Conservation (phyloP, 441 rosid species). For the Aleurites moluccanus region DNA sequence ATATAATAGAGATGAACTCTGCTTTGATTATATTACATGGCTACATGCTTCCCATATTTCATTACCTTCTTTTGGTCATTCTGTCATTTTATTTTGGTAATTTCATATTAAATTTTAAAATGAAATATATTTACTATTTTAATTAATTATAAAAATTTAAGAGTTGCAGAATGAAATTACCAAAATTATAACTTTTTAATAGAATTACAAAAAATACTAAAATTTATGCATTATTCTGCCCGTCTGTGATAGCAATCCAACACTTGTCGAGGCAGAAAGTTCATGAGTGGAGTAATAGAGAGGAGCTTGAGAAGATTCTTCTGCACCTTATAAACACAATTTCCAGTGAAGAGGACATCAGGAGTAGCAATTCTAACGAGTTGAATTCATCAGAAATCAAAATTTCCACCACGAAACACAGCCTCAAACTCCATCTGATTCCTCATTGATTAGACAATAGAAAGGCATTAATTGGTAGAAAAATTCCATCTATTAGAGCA, state of each 20-base stretch:
- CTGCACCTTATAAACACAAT: constrained; percentile 42
- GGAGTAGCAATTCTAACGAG: constrained; percentile 2
- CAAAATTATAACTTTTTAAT: too few species aligned
- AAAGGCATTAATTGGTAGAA: background rate
- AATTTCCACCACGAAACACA: constrained; percentile 21
- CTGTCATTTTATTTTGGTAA: too few species aligned
- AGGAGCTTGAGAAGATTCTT: constrained; percentile 54
- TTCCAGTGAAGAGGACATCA: constrained; percentile 21
- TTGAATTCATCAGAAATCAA: constrained; percentile 23
- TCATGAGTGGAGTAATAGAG: constrained; percentile 65
- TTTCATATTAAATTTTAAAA: too few species aligned
- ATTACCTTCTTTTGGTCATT: too few species aligned
- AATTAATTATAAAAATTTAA: too few species aligned
- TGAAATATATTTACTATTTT: too few species aligned
- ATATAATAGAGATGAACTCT: too few species aligned
- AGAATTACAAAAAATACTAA: too few species aligned
- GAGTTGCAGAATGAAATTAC: too few species aligned
- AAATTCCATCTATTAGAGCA: background rate
- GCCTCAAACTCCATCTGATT: constrained; percentile 1
- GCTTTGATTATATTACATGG: too few species aligned
- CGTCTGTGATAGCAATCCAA: constrained; percentile 49
- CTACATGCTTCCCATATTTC: too few species aligned
- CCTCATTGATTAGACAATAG: constrained; percentile 14
- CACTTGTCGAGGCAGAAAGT: constrained; percentile 66
- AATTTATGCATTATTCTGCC: constrained; percentile 36